These are phyloP conservation scores for Penicillium subrubescens DNA, from an alignment of 495 filamentous ascomycete genomes.

Conservation along the genomic window DNA sequence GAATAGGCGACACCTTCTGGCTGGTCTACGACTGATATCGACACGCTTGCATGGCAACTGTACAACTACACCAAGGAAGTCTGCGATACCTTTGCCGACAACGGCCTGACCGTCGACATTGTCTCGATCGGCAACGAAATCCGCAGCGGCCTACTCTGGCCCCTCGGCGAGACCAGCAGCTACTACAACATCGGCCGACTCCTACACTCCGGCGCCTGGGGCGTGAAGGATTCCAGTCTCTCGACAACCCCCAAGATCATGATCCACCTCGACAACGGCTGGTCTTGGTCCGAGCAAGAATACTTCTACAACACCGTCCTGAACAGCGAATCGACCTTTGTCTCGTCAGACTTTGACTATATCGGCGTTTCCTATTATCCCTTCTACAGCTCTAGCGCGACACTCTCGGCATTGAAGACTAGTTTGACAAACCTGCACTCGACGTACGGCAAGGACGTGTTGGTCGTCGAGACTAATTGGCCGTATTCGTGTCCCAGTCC, in stretches of 20 bases:
- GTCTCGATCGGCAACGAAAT: constrained; percentile 75
- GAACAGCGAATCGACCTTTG: constrained; percentile 48
- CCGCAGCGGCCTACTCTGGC: constrained; percentile 63
- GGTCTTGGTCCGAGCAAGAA: constrained; percentile 65
- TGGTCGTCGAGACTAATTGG: constrained; percentile 71
- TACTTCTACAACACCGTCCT: constrained; percentile 63
- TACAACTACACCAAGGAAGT: constrained; percentile 67
- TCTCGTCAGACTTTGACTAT: constrained; percentile 62
- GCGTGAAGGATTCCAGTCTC: constrained; percentile 62
- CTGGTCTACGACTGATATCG: constrained; percentile 60
- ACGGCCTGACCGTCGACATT: constrained; percentile 57
- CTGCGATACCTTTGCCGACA: constrained; percentile 59
- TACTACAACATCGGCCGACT: constrained; percentile 61
- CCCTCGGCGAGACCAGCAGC: constrained; percentile 54
- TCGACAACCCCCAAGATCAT: constrained; percentile 60
- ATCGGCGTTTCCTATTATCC: constrained; percentile 75
- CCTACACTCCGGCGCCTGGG: constrained; percentile 62
- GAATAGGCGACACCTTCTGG: constrained; percentile 54
- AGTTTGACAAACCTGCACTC: constrained; percentile 60
- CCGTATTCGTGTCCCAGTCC: constrained; percentile 61
- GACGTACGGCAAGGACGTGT: constrained; percentile 59
- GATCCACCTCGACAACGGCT: constrained; percentile 72
- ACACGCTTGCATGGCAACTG: constrained; percentile 59
- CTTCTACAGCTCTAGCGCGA: constrained; percentile 60
- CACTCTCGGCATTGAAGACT: constrained; percentile 54